Evolutionary conservation across 441 rosid genomes (phyloP), one percentile per base, ranked within the genome.

Genomic region (Jatropha podagrica): DNA sequence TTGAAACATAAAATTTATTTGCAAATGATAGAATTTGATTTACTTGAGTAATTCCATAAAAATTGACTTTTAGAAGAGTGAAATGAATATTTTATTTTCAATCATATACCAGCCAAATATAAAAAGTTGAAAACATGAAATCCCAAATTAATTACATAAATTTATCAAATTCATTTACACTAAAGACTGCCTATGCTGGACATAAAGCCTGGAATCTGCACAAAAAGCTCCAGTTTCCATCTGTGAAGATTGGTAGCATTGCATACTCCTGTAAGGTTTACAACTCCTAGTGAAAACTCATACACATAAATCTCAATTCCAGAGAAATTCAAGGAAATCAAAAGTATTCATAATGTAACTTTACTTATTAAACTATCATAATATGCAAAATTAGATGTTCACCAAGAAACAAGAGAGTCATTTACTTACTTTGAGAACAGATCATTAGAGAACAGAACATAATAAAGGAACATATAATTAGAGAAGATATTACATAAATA

Each of bases 401-500:
- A 42, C 15, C 27, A 41, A 42, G 17, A 61, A 65, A 27, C 70
- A 13, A 18, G 55, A 48, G n/a, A 66, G 11, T n/a, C 23, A 68
- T 27, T 54, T n/a, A 58, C 40, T 54, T 49, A 69, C 51, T 40
- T 71, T 44, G 17, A 40, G 15, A 71, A 58, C 27, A 69, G 32
- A 59, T 7, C 17, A 58, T 6, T 23, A 41, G 6, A 15, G 38
- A 60, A 40, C 8, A 58, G 9, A 37, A 54, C 20, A 41, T 41
- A 71, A 5, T 0, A n/a, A 41, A n/a, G 42, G 26, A 5, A 54
- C 1, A 18, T 18, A 20, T n/a, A 65, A 12, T 42, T 9, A 65
- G 69, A 41, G 32, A 37, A 46, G 52, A 48, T 6, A 67, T 20
- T 26, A 13, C 11, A 48, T 6, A 65, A 27, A 51, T 6, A 26